Evolutionary conservation across 1,139 yeast species (phyloP).

Genomic region (Scheffersomyces quercinus): DNA sequence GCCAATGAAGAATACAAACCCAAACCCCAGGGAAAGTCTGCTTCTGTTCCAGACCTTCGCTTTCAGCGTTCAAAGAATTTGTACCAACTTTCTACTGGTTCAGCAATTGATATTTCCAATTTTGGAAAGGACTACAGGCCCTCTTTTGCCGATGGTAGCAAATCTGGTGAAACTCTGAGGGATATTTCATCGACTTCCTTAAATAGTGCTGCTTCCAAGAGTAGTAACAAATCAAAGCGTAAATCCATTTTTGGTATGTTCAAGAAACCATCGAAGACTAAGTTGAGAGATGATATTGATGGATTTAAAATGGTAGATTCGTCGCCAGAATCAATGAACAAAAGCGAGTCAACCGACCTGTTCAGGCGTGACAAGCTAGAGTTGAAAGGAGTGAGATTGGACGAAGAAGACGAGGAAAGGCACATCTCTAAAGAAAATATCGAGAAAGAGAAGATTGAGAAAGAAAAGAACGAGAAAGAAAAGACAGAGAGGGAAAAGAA

Average conservation of each 20-base stretch:
- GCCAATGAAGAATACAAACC: constrained; percentile 4
- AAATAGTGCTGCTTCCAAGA: constrained; percentile 2
- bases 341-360: too few species aligned
- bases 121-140: constrained; percentile 47
- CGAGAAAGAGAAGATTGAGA: background rate
- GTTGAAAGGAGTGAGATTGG: background rate
- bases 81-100: constrained; percentile 36
- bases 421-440: background rate
- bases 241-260: constrained; percentile 28
- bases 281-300: background rate
- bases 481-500: background rate
- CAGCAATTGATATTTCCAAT: constrained; percentile 41
- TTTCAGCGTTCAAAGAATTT: constrained; percentile 11
- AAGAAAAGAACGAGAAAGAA: background rate
- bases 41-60: constrained; percentile 31
- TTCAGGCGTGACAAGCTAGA: too few species aligned
- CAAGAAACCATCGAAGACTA: constrained; percentile 18
- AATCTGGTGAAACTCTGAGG: background rate
- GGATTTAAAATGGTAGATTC: background rate
- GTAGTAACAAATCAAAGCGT: constrained; percentile 10
- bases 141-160: constrained; percentile 23
- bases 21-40: constrained; percentile 9
- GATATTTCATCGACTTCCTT: background rate
- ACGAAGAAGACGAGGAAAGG: constrained; percentile 2
- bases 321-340: background rate